Evolutionary conservation across 441 rosid species (phyloP).

Genomic region (Lepidium campestre): DNA sequence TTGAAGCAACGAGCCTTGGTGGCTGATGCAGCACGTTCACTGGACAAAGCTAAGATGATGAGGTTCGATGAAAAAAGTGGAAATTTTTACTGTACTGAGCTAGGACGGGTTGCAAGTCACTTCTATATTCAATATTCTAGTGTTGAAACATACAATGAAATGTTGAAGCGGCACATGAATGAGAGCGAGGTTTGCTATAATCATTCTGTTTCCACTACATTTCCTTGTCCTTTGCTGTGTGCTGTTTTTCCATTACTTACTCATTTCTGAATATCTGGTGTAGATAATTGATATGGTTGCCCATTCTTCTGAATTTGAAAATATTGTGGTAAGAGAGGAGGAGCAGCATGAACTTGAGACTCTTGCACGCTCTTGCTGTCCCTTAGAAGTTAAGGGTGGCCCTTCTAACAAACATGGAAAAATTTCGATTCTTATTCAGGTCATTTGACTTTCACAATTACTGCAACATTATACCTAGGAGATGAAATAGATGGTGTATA

Average conservation of each 20-base stretch:
- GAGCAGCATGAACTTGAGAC: constrained; percentile 96
- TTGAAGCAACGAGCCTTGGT: constrained; percentile 89
- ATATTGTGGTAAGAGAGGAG: constrained; percentile 98
- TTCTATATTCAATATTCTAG: constrained; percentile 98
- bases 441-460: constrained; percentile 17
- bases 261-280: constrained; percentile 10
- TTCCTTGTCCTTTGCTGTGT: constrained; percentile 2
- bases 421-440: constrained; percentile 98
- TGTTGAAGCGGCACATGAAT: constrained; percentile 93
- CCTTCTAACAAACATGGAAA: constrained; percentile 97
- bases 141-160: constrained; percentile 97
- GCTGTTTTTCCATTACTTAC: neutral
- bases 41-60: constrained; percentile 99
- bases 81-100: constrained; percentile 97
- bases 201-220: constrained; percentile 12
- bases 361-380: constrained; percentile 76
- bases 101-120: constrained; percentile 99
- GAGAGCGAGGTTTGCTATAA: constrained; percentile 76
- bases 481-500: constrained; percentile 11
- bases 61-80: constrained; percentile 99
- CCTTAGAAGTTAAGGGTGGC: constrained; percentile 90
- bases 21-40: constrained; percentile 96
- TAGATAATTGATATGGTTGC: constrained; percentile 98
- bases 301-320: constrained; percentile 94
- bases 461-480: constrained; percentile 12